phyloP scores from a whole-genome alignment of 2,329 filamentous ascomycete genomes.

The Colletotrichum trifolii region DNA sequence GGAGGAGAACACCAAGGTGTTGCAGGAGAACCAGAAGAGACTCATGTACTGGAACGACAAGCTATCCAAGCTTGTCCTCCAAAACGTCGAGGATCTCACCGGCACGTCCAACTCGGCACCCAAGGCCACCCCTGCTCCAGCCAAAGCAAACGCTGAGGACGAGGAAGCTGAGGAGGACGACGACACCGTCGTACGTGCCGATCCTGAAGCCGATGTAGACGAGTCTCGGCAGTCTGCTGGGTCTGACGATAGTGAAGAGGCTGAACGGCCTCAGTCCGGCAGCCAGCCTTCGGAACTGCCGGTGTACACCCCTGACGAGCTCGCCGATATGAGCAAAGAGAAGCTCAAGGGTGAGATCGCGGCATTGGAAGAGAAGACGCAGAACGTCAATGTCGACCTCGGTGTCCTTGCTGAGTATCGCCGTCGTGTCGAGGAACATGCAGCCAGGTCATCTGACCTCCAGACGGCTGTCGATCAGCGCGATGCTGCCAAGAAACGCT shows the following conservation, averaged over 20 bases:
- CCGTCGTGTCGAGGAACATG: constrained; percentile 84
- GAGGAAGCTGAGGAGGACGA: constrained; percentile 42
- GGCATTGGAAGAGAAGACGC: constrained; percentile 75
- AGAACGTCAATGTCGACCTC: constrained; percentile 88
- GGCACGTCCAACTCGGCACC: constrained; percentile 47
- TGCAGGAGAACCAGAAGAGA: constrained; percentile 87
- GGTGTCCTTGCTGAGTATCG: constrained; percentile 90
- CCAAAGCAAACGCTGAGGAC: constrained; percentile 37
- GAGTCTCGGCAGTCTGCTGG: constrained; percentile 37
- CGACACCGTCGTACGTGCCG: constrained; percentile 14
- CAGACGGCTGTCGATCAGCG: constrained; percentile 80
- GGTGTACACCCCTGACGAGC: constrained; percentile 78
- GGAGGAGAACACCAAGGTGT: constrained; percentile 92
- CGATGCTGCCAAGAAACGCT: constrained; percentile 89
- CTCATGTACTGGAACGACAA: constrained; percentile 91
- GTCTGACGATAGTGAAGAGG: constrained; percentile 42
- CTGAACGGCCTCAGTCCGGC: constrained; percentile 34
- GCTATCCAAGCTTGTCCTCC: constrained; percentile 82
- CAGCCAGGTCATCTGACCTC: constrained; percentile 84
- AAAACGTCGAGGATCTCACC: constrained; percentile 79
- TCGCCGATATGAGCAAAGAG: constrained; percentile 73
- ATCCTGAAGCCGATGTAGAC: constrained; percentile 13
- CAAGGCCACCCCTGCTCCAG: constrained; percentile 32
- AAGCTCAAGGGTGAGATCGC: constrained; percentile 71
- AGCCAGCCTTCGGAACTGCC: constrained; percentile 72